Conservation (phyloP, 108 stramenopile genomes). For the Nitzschia putrida region DNA sequence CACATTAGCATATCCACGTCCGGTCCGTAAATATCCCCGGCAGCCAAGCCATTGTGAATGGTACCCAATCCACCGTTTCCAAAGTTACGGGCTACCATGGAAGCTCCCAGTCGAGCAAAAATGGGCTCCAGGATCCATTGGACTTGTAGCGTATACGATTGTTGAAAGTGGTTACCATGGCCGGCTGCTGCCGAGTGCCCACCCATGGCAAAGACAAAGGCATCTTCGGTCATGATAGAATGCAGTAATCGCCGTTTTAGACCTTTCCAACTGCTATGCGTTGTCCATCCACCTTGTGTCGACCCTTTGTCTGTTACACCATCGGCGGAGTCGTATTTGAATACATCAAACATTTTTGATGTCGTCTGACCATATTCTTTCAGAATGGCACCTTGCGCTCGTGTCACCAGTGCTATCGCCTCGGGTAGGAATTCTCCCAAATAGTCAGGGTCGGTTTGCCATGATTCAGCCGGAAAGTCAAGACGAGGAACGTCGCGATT, state of each 20-base stretch:
- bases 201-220: slow-evolving; percentile 64
- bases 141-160: slow-evolving; percentile 66
- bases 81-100: slow-evolving; percentile 58
- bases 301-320: neutral
- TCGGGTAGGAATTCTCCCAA: slow-evolving; percentile 59
- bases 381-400: slow-evolving; percentile 65
- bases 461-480: slow-evolving; percentile 48
- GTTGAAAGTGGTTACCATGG: slow-evolving; percentile 74
- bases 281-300: slow-evolving; percentile 61
- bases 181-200: slow-evolving; percentile 67
- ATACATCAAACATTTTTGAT: slow-evolving; percentile 1
- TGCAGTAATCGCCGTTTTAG: slow-evolving; percentile 60
- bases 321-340: neutral
- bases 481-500: slow-evolving; percentile 51
- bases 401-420: slow-evolving; percentile 54
- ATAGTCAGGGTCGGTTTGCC: slow-evolving; percentile 73
- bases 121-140: slow-evolving; percentile 62
- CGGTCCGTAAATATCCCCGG: slow-evolving; percentile 61
- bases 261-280: slow-evolving; percentile 49
- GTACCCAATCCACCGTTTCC: slow-evolving; percentile 56
- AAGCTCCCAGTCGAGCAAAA: slow-evolving; percentile 63
- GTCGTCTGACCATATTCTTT: slow-evolving; percentile 58
- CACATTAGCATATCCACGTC: slow-evolving; percentile 69
- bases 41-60: slow-evolving; percentile 52
- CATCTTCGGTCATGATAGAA: slow-evolving; percentile 67